Conservation (phyloP, 371 early-diverging fungal species). For the Mucor plumbeus region DNA sequence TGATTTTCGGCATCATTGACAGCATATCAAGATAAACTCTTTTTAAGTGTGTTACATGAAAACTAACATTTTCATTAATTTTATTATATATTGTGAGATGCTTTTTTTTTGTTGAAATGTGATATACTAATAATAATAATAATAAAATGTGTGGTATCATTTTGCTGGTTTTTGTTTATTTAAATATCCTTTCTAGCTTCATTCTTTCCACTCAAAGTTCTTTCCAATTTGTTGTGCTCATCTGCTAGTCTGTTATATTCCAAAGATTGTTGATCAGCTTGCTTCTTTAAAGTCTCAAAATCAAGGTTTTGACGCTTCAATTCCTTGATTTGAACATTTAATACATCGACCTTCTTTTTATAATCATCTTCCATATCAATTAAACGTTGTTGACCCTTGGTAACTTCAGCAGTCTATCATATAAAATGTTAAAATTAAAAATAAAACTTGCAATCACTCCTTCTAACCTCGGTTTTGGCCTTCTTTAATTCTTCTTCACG, state of each 20-base stretch:
- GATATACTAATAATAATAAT: background rate
- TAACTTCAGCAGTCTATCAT: constrained; percentile 23
- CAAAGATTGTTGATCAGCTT: constrained; percentile 66
- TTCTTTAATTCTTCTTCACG: constrained; percentile 66
- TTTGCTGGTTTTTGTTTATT: background rate
- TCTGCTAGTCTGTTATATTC: constrained; percentile 82
- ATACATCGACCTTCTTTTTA: constrained; percentile 28
- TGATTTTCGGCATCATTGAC: constrained; percentile 4
- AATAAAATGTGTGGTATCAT: background rate
- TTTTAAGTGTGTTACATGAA: background rate
- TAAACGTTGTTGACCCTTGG: constrained; percentile 26
- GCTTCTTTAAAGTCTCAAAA: constrained; percentile 76
- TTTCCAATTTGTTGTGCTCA: constrained; percentile 64
- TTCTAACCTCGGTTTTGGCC: constrained; percentile 52
- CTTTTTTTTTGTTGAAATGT: background rate
- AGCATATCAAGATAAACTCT: background rate
- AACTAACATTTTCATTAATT: background rate
- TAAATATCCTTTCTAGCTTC: constrained; percentile 31
- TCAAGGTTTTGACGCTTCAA: constrained; percentile 62
- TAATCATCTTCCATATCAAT: constrained; percentile 35
- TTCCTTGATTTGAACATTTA: constrained; percentile 49
- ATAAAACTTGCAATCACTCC: background rate
- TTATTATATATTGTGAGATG: background rate
- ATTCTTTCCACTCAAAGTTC: background rate
- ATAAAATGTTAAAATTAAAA: background rate